Percentiles rank a stretch among this genome's conserved stretches.
Conservation (phyloP, 176 grass and related monocot species). For the Musa troglodytarum region DNA sequence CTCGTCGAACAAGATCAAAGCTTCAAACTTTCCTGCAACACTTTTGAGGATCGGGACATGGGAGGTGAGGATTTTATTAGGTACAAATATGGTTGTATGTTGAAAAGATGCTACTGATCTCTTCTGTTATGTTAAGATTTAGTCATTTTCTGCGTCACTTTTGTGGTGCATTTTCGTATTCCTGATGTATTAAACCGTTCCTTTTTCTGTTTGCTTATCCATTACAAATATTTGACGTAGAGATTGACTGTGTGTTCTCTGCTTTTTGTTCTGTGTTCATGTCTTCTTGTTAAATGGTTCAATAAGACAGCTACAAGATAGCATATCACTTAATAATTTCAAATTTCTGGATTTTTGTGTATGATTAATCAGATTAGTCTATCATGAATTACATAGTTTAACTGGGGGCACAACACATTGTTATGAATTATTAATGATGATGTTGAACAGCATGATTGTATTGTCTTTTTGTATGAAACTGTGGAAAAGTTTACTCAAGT, state of each 20-base stretch:
- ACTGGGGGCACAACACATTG: not conserved
- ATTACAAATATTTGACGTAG: not conserved
- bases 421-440: not conserved
- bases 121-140: not conserved
- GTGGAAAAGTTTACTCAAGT: not conserved
- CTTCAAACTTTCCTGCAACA: conserved; percentile 63
- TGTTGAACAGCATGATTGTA: not conserved
- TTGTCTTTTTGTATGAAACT: not conserved
- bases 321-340: not conserved
- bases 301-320: not conserved
- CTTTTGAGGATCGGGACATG: conserved; percentile 73
- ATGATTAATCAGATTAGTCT: not conserved
- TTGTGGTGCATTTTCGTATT: not conserved
- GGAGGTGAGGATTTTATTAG: conserved; percentile 40
- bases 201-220: not conserved
- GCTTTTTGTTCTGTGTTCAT: not conserved
- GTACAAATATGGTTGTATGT: not conserved
- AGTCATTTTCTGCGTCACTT: not conserved
- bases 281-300: not conserved
- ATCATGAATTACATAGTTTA: not conserved
- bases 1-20: conserved; percentile 47
- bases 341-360: not conserved
- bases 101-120: not conserved
- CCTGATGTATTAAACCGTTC: not conserved
- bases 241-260: not conserved